These are phyloP conservation scores for Chenopodium formosanum DNA, from an alignment of 148 eudicot species.

Conservation along the genomic window DNA sequence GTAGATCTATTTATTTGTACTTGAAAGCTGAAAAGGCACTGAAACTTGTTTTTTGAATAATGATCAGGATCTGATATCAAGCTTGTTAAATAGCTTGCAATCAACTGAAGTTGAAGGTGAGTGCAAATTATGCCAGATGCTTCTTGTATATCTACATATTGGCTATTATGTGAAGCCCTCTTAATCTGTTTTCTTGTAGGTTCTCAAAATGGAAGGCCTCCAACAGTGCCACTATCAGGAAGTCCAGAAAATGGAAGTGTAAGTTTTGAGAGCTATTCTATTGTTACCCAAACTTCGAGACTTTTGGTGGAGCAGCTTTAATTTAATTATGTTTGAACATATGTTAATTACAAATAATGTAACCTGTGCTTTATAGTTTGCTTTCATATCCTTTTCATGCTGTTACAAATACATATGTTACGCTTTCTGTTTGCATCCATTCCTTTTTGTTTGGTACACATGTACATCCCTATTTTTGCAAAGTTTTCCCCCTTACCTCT, in stretches of 20 bases:
- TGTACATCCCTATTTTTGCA: no score
- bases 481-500: no score
- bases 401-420: not conserved
- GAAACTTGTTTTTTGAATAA: not conserved
- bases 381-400: not conserved
- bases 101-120: conserved; percentile 67
- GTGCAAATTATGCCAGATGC: conserved; percentile 26
- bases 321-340: not conserved
- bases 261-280: conserved; percentile 30
- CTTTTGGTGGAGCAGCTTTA: not conserved
- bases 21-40: not conserved
- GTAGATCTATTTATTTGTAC: not conserved
- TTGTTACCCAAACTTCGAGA: not conserved
- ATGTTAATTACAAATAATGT: not conserved
- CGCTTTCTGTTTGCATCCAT: no score
- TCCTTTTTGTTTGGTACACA: no score
- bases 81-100: conserved; percentile 72
- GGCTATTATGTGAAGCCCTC: not conserved
- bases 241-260: conserved; percentile 77
- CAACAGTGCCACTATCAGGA: conserved; percentile 40
- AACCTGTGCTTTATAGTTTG: not conserved
- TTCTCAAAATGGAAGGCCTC: conserved; percentile 59
- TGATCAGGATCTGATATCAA: conserved; percentile 73
- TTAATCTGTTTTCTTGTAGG: conserved; percentile 42
- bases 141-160: not conserved